phyloP scores from a whole-genome alignment of 1,284 basidiomycete species.

The Singerocomus inundabilis region DNA sequence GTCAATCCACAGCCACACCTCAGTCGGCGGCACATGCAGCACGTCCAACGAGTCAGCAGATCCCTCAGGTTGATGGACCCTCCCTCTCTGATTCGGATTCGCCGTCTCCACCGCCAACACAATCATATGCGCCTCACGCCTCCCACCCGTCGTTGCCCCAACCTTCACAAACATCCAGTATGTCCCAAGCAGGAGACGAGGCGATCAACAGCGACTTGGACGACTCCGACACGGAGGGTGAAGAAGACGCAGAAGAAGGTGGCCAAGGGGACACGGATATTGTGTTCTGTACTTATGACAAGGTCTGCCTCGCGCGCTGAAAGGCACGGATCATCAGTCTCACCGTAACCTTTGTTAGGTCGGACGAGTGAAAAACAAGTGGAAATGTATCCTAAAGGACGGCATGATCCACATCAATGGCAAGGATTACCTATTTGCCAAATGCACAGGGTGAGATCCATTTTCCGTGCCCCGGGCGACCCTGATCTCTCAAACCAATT shows the following conservation, averaged over 20 bases:
- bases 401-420: conserved; percentile 98
- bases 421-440: conserved; percentile 95
- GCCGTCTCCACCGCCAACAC: conserved; percentile 56
- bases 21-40: conserved; percentile 15
- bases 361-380: conserved; percentile 98
- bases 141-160: conserved; percentile 60
- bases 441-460: conserved; percentile 78
- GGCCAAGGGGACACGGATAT: conserved; percentile 81
- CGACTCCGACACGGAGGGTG: conserved; percentile 84
- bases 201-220: conserved; percentile 96
- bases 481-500: neutral
- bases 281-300: conserved; percentile 98
- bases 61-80: conserved; percentile 68
- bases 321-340: neutral
- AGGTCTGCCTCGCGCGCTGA: conserved; percentile 53
- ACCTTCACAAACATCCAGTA: conserved; percentile 38
- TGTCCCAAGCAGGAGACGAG: conserved; percentile 57
- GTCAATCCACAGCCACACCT: conserved; percentile 6
- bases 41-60: conserved; percentile 39
- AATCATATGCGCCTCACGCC: conserved; percentile 60
- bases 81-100: conserved; percentile 58
- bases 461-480: neutral
- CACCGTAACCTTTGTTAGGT: conserved; percentile 55
- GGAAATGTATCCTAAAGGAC: conserved; percentile 99
- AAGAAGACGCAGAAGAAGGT: conserved; percentile 72